Conservation (phyloP, 2,329 filamentous ascomycete genomes). For the Domatiomyces catenatus region DNA sequence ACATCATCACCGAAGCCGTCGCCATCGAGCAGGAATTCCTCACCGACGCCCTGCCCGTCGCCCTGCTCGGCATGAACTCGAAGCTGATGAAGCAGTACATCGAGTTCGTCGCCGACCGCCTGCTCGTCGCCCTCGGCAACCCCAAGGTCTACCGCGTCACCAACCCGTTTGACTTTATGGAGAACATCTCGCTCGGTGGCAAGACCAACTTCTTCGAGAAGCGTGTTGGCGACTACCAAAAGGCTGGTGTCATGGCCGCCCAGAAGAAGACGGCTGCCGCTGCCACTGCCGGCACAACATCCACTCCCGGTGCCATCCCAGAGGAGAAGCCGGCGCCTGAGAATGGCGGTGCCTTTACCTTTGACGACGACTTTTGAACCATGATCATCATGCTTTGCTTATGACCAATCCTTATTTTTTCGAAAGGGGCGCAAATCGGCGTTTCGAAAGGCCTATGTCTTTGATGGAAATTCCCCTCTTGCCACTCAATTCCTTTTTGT, state of each 20-base stretch:
- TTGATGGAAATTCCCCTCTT: background rate
- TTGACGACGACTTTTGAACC: constrained; percentile 89
- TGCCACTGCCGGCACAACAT: constrained; percentile 37
- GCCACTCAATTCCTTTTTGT: background rate
- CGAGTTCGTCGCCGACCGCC: constrained; percentile 94
- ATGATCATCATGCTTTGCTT: background rate
- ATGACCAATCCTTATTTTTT: background rate
- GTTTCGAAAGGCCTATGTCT: background rate
- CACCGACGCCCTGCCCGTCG: constrained; percentile 83
- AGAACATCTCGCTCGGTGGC: constrained; percentile 95
- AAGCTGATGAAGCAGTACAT: constrained; percentile 99
- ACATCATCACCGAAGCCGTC: constrained; percentile 90
- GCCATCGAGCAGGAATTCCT: constrained; percentile 94
- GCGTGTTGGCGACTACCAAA: constrained; percentile 98
- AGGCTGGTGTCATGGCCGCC: constrained; percentile 95
- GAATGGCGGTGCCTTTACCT: constrained; percentile 60
- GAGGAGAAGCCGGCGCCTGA: constrained; percentile 21
- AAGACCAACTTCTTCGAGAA: constrained; percentile 99
- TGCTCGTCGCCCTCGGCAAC: constrained; percentile 84
- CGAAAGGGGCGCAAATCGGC: background rate
- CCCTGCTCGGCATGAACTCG: constrained; percentile 92
- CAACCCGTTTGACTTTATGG: constrained; percentile 99
- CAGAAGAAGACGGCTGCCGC: constrained; percentile 56
- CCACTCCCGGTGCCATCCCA: constrained; percentile 33
- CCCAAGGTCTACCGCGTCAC: constrained; percentile 80